Evolutionary conservation across 2,329 filamentous ascomycete species (phyloP), one percentile per base, ranked within the genome.

Genomic region (Phoma sp.): DNA sequence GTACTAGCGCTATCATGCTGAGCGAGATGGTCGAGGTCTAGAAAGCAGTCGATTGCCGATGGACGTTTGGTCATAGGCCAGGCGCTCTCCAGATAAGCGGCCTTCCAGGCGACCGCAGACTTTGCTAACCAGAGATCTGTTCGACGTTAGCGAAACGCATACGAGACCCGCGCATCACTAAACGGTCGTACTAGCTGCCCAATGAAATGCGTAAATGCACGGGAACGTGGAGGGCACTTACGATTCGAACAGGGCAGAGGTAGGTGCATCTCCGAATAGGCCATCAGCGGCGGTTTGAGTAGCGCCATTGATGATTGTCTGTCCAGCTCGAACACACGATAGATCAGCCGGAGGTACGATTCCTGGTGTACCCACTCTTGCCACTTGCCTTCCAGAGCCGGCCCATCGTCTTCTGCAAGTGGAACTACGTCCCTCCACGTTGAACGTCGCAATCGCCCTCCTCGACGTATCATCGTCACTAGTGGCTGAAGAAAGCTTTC

Each of bases 271-370:
- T 91, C 89, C 0, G 86, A 81, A 64, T 90, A 91, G 0, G 88
- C 88, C 60, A 91, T 84, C 19, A 85, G 76, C 0, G 87, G 86
- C 55, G 84, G 87, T 21, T 83, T 85, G 49, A 89, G 78, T 4
- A 88, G 80, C 1, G 85, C 84, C 77, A 91, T 88, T 2, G 88
- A 89, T 4, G 84, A 81, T 57, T 90, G 86, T 0, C 86, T 80
- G 64, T 91, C 88, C 52, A 87, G 82, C 5, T 88, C 73, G 61
- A 88, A 88, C 13, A 84, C 76, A 65, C 88, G 85, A 55, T 88
- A 86, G 3, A 85, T 84, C 2, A 92, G 82, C 76, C 87, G 82
- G 68, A 90, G 89, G 76, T 85, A 89, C 3, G 84, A 86, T 66
- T 91, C 88, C 55, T 84, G 78, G 41, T 84, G 79, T 13, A 84